Base-by-base conservation (phyloP, 1,284 basidiomycete species). In the Rhodotorula sp. region DNA sequence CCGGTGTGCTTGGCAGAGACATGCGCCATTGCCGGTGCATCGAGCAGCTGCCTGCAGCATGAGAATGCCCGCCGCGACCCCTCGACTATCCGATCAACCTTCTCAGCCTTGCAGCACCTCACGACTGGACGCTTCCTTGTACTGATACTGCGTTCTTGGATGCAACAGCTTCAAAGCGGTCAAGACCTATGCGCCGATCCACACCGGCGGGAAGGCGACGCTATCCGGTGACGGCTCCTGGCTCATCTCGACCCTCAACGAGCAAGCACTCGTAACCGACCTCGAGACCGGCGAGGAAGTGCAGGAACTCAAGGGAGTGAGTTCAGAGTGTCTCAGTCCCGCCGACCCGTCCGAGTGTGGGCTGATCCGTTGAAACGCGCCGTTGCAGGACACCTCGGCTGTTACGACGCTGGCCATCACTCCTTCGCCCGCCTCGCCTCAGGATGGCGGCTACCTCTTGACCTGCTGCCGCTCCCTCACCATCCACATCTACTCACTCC, bases 181-280 rank as follows among this genome's bases (percentile, higher is more conserved):
- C 31, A 70, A 71, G 49, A 76, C 72, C 18, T 78, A 76, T 64
- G 75, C 76, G 34, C 93, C 95, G 7, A 83, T 97, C 65, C 92
- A 96, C 80, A 97, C 93, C 0, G 88, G 88, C 62, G 95, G 95
- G 43, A 90, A 92, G 12, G 89, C 94, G 51, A 87, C 92, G 16
- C 83, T 93, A 58, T 89, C 91, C 7, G 82, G 85, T 66, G 92
- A 97, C 85, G 94, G 92, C 58, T 83, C 84, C 62, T 88, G 86
- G 81, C 85, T 98, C 46, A 86, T 95, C 66, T 92, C 93, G 48
- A 93, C 93, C 72, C 87, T 98, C 62, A 89, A 88, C 64, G 92
- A 97, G 79, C 89, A 94, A 74, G 89, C 91, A 2, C 80, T 96
- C 26, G 83, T 96, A 63, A 96, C 93, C 16, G 89, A 96, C 76